phyloP scores from a whole-genome alignment of 352 stramenopile genomes.

The Pythium diclinum region DNA sequence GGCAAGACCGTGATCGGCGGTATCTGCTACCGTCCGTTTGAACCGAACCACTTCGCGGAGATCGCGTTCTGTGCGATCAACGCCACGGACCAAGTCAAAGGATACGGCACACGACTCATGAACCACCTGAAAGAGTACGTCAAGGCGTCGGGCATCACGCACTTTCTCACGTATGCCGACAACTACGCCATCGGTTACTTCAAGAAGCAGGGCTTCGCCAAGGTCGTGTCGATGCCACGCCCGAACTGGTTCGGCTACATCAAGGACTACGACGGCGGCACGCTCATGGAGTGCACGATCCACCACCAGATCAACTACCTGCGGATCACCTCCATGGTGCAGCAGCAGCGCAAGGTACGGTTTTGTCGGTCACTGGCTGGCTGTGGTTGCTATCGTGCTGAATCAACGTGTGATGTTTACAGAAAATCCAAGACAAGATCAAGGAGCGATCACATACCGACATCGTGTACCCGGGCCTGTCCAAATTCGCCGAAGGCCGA shows the following conservation, averaged over 20 bases:
- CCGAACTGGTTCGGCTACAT: slow-evolving; percentile 97
- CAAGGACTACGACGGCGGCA: slow-evolving; percentile 99
- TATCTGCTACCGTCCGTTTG: slow-evolving; percentile 97
- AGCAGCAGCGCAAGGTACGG: slow-evolving; percentile 90
- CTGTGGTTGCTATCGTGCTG: not conserved
- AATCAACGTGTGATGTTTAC: slow-evolving; percentile 4
- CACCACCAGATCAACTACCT: slow-evolving; percentile 98
- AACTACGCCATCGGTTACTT: slow-evolving; percentile 99
- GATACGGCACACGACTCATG: slow-evolving; percentile 99
- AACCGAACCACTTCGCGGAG: slow-evolving; percentile 96
- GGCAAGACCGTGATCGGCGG: slow-evolving; percentile 93
- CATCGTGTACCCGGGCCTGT: slow-evolving; percentile 71
- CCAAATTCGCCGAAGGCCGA: slow-evolving; percentile 70
- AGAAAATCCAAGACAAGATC: slow-evolving; percentile 85
- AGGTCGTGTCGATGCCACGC: slow-evolving; percentile 81
- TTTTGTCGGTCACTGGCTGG: not conserved
- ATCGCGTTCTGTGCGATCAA: slow-evolving; percentile 99
- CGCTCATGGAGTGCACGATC: slow-evolving; percentile 99
- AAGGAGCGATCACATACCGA: slow-evolving; percentile 67
- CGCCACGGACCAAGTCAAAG: slow-evolving; percentile 94
- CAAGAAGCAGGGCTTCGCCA: slow-evolving; percentile 96
- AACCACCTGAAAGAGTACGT: slow-evolving; percentile 99
- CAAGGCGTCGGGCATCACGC: slow-evolving; percentile 85
- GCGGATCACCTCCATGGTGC: slow-evolving; percentile 93
- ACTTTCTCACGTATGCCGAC: slow-evolving; percentile 99